These are phyloP conservation scores for Mycena rebaudengoi DNA, from an alignment of 768 basidiomycete species.

Conservation along the genomic window DNA sequence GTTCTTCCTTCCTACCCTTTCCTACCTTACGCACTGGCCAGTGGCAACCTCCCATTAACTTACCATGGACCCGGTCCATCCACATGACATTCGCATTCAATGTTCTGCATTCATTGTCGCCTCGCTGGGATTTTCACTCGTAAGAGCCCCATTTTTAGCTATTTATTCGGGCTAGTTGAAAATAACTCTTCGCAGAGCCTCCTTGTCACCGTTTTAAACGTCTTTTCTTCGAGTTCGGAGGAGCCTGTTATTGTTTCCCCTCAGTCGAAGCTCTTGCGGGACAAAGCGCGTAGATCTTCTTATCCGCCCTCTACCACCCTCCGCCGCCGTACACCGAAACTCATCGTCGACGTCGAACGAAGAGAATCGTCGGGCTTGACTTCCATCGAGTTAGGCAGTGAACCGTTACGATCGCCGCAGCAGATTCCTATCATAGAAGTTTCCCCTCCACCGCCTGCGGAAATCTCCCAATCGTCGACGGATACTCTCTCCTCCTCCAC, in stretches of 20 bases:
- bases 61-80: too few relatives aligned
- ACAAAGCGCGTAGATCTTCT: too few relatives aligned
- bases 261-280: too few relatives aligned
- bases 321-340: too few relatives aligned
- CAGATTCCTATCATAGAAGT: slow-evolving; percentile 6
- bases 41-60: too few relatives aligned
- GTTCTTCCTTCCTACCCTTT: too few relatives aligned
- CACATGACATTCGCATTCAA: too few relatives aligned
- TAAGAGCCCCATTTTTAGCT: background rate
- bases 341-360: too few relatives aligned
- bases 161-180: background rate
- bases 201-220: slow-evolving; percentile 2
- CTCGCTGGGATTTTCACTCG: slow-evolving; percentile 13
- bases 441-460: slow-evolving; percentile 8
- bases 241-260: slow-evolving; percentile 13
- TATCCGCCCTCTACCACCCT: background rate
- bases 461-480: slow-evolving; percentile 6
- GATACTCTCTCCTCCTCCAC: slow-evolving; percentile 6
- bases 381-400: too few relatives aligned
- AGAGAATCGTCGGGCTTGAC: too few relatives aligned
- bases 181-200: slow-evolving; percentile 3
- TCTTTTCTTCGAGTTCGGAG: background rate
- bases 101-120: slow-evolving; percentile 2
- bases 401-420: too few relatives aligned
- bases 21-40: too few relatives aligned